A percentile compares a stretch with the other conserved stretches of the same genome.
Evolutionary conservation across 768 basidiomycete species (phyloP).

Genomic region (Leccinum uliginosum): DNA sequence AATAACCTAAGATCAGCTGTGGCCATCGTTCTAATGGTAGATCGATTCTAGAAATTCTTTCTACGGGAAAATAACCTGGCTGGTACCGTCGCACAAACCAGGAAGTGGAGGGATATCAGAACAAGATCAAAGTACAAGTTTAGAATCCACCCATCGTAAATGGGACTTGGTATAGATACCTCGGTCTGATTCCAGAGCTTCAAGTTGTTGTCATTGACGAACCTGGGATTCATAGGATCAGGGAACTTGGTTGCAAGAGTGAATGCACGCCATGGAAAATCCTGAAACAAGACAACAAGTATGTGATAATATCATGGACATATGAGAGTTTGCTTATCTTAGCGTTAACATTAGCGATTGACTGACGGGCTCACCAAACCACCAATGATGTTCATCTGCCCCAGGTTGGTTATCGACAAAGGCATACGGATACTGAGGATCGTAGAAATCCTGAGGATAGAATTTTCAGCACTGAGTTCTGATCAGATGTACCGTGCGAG

Average conservation of each 20-base stretch:
- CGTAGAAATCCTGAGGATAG: slow-evolving; percentile 73
- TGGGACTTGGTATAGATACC: slow-evolving; percentile 13
- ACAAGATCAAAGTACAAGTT: not conserved
- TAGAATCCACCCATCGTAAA: slow-evolving; percentile 12
- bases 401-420: slow-evolving; percentile 64
- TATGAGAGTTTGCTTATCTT: not conserved
- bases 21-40: slow-evolving; percentile 57
- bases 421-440: slow-evolving; percentile 50
- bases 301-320: not conserved
- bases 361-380: slow-evolving; percentile 81
- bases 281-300: not conserved
- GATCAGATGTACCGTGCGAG: too few relatives aligned
- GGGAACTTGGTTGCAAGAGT: not conserved
- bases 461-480: not conserved
- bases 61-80: slow-evolving; percentile 6
- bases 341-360: not conserved
- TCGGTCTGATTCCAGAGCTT: slow-evolving; percentile 8
- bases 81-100: not conserved
- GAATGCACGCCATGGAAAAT: not conserved
- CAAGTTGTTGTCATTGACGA: slow-evolving; percentile 2
- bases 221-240: slow-evolving; percentile 11
- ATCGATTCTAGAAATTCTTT: slow-evolving; percentile 78
- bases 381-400: slow-evolving; percentile 67
- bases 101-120: not conserved
- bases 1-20: slow-evolving; percentile 63